phyloP scores from a whole-genome alignment of 306 rosid species.

The Begonia peltatifolia region DNA sequence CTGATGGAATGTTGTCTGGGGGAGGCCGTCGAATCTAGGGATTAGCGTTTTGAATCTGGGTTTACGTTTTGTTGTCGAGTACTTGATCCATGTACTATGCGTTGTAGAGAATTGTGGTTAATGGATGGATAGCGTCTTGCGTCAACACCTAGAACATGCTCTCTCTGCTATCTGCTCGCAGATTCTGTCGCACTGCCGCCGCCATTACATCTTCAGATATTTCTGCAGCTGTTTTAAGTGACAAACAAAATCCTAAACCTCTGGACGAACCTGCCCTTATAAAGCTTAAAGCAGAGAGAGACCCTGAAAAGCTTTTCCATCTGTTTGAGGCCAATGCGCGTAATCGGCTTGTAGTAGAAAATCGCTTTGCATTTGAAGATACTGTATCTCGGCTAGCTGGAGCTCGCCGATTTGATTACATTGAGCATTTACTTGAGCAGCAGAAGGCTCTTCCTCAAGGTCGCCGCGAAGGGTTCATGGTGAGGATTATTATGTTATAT shows the following conservation, averaged over 20 bases:
- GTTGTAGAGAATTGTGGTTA: slow-evolving; percentile 11
- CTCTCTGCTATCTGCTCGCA: slow-evolving; percentile 55
- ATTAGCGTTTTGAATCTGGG: background rate
- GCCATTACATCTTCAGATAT: slow-evolving; percentile 12
- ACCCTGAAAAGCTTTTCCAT: slow-evolving; percentile 48
- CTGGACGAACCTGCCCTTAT: slow-evolving; percentile 36
- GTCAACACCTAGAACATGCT: slow-evolving; percentile 40
- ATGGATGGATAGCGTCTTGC: slow-evolving; percentile 26
- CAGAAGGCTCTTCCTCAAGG: slow-evolving; percentile 63
- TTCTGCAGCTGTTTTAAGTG: slow-evolving; percentile 7
- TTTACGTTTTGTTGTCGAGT: slow-evolving; percentile 2
- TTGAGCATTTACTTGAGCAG: slow-evolving; percentile 48
- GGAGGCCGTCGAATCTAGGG: too few relatives aligned
- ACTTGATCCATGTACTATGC: slow-evolving; percentile 5
- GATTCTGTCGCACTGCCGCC: slow-evolving; percentile 30
- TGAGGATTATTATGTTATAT: slow-evolving; percentile 50
- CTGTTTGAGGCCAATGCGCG: slow-evolving; percentile 58
- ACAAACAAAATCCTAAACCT: slow-evolving; percentile 10
- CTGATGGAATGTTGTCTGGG: slow-evolving; percentile 1
- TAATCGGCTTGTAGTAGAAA: slow-evolving; percentile 39
- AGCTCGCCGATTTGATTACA: slow-evolving; percentile 54
- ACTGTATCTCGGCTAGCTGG: slow-evolving; percentile 57
- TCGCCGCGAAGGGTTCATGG: slow-evolving; percentile 59
- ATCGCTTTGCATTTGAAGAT: slow-evolving; percentile 54
- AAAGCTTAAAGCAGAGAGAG: slow-evolving; percentile 43